These are phyloP conservation scores for Somion occarium DNA, from an alignment of 1,284 basidiomycete species.

Conservation along the genomic window DNA sequence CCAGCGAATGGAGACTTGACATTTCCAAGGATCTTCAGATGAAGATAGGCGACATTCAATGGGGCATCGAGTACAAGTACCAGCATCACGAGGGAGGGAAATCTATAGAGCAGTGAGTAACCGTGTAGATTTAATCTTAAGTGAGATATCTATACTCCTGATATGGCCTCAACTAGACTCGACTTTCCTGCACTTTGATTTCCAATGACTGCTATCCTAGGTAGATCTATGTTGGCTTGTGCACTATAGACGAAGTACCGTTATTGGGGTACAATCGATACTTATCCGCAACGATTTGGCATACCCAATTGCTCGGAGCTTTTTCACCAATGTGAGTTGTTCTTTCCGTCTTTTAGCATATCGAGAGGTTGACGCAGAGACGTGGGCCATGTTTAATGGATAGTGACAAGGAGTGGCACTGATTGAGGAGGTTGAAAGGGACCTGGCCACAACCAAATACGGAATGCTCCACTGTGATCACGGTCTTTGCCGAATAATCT, in stretches of 20 bases:
- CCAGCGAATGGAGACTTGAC: slow-evolving; percentile 49
- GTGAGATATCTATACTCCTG: slow-evolving; percentile 53
- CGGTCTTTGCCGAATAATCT: too few relatives aligned
- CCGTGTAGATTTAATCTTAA: not conserved
- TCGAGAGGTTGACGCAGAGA: too few relatives aligned
- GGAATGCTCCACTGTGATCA: too few relatives aligned
- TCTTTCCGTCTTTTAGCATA: slow-evolving; percentile 11
- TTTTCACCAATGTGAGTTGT: slow-evolving; percentile 10
- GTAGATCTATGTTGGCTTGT: slow-evolving; percentile 62
- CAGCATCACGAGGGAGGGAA: slow-evolving; percentile 2
- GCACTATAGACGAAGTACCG: slow-evolving; percentile 33
- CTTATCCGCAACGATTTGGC: too few relatives aligned
- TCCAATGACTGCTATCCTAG: slow-evolving; percentile 52
- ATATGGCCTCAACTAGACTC: slow-evolving; percentile 70
- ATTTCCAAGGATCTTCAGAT: slow-evolving; percentile 49
- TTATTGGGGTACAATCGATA: not conserved
- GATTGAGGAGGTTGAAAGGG: too few relatives aligned
- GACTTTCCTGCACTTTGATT: slow-evolving; percentile 62
- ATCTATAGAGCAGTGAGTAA: not conserved
- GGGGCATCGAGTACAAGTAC: slow-evolving; percentile 46
- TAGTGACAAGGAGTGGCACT: too few relatives aligned
- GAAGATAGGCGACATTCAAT: slow-evolving; percentile 60
- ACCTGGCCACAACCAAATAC: too few relatives aligned
- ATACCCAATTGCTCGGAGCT: slow-evolving; percentile 12
- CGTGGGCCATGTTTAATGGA: too few relatives aligned